Evolutionary conservation across 129 eudicot species (phyloP).

Genomic region (Solidago caesia): DNA sequence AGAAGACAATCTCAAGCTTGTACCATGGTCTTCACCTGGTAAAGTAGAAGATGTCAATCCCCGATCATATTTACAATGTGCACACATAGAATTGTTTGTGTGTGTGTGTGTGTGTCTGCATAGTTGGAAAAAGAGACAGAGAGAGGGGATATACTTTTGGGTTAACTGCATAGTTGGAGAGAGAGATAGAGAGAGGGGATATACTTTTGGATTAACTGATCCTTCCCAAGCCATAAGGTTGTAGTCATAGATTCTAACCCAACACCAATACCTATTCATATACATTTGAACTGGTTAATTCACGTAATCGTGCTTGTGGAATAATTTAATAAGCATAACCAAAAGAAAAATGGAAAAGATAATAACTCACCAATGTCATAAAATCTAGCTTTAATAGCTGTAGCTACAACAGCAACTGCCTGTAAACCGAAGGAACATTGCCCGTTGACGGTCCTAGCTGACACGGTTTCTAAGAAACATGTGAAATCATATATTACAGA

Average conservation of each 20-base stretch:
- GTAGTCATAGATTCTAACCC: constrained; percentile 82
- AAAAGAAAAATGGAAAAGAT: background rate
- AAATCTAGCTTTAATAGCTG: constrained; percentile 94
- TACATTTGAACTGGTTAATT: background rate
- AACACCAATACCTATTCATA: constrained; percentile 65
- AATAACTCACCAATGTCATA: constrained; percentile 73
- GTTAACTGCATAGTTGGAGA: constrained; percentile 27
- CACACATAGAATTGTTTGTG: background rate
- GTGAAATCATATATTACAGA: constrained; percentile 22
- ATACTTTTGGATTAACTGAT: constrained; percentile 70
- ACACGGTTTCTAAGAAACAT: constrained; percentile 67
- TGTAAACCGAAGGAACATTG: constrained; percentile 99
- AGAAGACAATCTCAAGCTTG: constrained; percentile 88
- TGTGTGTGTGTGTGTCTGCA: background rate
- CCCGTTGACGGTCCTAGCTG: constrained; percentile 90
- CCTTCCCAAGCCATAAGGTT: constrained; percentile 90
- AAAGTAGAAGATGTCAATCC: constrained; percentile 13
- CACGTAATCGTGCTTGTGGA: background rate
- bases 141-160: constrained; percentile 46
- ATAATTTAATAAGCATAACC: background rate
- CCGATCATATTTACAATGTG: background rate
- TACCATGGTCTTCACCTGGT: constrained; percentile 61
- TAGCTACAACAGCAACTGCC: constrained; percentile 99
- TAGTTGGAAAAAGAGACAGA: background rate
- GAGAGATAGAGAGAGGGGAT: background rate